Evolutionary conservation across 495 filamentous ascomycete genomes (phyloP), one percentile per base, ranked within the genome.

Genomic region (Aspergillus cavernicola): DNA sequence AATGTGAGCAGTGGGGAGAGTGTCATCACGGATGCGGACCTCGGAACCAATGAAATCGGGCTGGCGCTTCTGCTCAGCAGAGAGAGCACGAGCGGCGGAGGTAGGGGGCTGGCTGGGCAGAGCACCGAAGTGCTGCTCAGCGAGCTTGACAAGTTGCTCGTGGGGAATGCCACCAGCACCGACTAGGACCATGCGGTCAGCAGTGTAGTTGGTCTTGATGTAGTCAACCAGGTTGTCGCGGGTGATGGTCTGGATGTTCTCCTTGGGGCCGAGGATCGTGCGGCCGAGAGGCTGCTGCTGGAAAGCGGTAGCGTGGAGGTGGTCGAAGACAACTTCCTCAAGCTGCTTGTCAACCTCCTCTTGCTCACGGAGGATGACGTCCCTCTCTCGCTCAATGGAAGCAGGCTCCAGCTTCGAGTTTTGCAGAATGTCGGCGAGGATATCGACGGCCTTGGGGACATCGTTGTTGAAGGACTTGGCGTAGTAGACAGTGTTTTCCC

Each of bases 321-420:
- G 93, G 76, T 99, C 93, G 67, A 99, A 99, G 24, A 99, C 95
- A 61, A 99, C 93, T 72, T 99, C 93, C 76, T 99, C 93, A 16
- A 97, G 77, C 79, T 97, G 91, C 83, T 97, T 97, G 80, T 97
- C 95, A 63, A 99, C 93, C 79, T 99, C 93, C 78, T 99, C 95
- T 61, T 95, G 90, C 78, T 99, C 93, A 61, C 93, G 88, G 58
- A 99, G 84, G 67, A 99, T 99, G 63, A 99, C 93, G 69, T 96
- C 92, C 59, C 93, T 85, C 76, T 99, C 93, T 37, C 93, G 86
- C 79, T 99, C 92, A 62, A 99, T 97, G 59, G 93, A 92, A 58
- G 77, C 70, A 57, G 83, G 73, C 73, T 99, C 93, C 53, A 99
- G 89, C 79, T 93, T 96, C 51, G 93, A 97, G 83, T 97, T 91